Conservation (phyloP, 148 eudicot genomes). For the Simmondsia chinensis region DNA sequence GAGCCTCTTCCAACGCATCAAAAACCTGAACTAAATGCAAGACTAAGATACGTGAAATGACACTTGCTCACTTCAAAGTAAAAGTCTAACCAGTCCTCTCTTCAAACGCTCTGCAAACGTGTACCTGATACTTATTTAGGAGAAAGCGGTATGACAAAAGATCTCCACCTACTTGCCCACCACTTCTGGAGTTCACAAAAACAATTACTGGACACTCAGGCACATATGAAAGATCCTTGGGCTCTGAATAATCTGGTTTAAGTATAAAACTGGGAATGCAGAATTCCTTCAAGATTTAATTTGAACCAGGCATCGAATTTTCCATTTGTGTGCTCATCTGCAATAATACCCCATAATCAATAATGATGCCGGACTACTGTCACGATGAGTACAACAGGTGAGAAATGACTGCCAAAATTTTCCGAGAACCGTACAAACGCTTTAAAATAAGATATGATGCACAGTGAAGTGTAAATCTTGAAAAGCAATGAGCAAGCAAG, state of each 20-base stretch:
- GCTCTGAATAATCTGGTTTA: constrained; percentile 21
- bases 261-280: constrained; percentile 68
- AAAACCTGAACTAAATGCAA: constrained; percentile 38
- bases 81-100: not conserved
- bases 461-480: no score
- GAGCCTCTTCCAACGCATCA: constrained; percentile 76
- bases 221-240: constrained; percentile 15
- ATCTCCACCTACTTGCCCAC: constrained; percentile 94
- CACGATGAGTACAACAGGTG: no score
- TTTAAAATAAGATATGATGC: no score
- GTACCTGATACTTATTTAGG: constrained; percentile 69
- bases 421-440: no score
- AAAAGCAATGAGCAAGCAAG: no score
- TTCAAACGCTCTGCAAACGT: not conserved
- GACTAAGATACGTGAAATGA: not conserved
- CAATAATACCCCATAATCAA: not conserved
- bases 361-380: not conserved
- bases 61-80: not conserved
- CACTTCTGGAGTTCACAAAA: constrained; percentile 87
- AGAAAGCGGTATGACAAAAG: constrained; percentile 67
- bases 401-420: no score
- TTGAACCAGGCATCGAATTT: constrained; percentile 15
- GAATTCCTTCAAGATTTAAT: constrained; percentile 36
- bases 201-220: constrained; percentile 75
- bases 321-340: constrained; percentile 32